phyloP scores from a whole-genome alignment of 345 rosid species.

The Arabidopsis arenosa region DNA sequence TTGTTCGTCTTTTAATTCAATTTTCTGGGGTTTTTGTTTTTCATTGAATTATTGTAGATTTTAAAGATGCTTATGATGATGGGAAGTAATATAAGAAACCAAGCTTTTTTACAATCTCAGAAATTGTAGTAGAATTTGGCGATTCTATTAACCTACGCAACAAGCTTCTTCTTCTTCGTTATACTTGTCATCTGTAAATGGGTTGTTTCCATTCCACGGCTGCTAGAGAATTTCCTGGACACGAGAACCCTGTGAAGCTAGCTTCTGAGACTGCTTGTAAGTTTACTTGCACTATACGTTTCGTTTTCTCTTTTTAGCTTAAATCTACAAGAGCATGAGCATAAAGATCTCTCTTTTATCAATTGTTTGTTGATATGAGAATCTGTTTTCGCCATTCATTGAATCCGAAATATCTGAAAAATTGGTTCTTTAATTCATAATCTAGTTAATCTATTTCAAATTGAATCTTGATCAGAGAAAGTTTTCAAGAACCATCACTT shows the following conservation, averaged over 20 bases:
- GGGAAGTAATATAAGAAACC: not conserved
- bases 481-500: constrained; percentile 17
- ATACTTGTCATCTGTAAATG: constrained; percentile 58
- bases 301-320: constrained; percentile 7
- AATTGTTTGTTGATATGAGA: not conserved
- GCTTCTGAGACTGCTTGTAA: constrained; percentile 97
- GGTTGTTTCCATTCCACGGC: constrained; percentile 91
- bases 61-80: constrained; percentile 23
- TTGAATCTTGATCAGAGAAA: constrained; percentile 21
- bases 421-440: not conserved
- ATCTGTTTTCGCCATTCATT: not conserved
- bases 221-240: constrained; percentile 68
- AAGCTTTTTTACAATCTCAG: constrained; percentile 22
- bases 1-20: not conserved
- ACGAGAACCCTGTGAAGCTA: constrained; percentile 83
- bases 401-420: not conserved
- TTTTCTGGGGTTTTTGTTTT: not conserved
- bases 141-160: not conserved
- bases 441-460: constrained; percentile 1
- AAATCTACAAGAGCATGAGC: not conserved
- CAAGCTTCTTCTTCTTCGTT: constrained; percentile 30
- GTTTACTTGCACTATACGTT: constrained; percentile 44
- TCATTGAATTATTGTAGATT: constrained; percentile 27
- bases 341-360: not conserved
- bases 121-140: constrained; percentile 1